Evolutionary conservation across 1,139 yeast species (phyloP), one percentile per base, ranked within the genome.

Genomic region (Hyphopichia burtonii): DNA sequence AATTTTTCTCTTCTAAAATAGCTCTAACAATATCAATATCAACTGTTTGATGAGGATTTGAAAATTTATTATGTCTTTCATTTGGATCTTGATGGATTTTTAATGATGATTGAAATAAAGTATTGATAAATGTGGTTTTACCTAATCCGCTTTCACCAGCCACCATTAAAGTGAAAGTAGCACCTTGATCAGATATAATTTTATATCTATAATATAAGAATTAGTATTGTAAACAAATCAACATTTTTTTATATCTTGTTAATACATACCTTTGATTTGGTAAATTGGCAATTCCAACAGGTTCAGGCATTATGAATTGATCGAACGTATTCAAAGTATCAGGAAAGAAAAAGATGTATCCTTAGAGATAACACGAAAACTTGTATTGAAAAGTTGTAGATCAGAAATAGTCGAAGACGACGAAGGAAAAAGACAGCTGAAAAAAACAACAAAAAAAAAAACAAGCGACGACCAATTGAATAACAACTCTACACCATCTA

Each of bases 111-210:
- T 85, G 93, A 65, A 93, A 90, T 44, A 93, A 73, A 4, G 99
- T 93, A 74, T 93, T 93, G 65, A 93, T 76, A 56, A 91, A 93
- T 1, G 99, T 93, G 34, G 97, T 89, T 65, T 93, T 85, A 48
- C 97, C 98, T 41, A 90, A 74, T 5, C 98, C 98, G 44, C 93
- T 83, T 66, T 91, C 98, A 55, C 99, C 99, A 37, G 95, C 94
- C 35, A 93, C 85, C 97, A 93, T 89, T 51, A 93, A 56, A 41
- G 97, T 93, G 72, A 91, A 87, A 19, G 86, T 79, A 45, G 96
- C 91, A 36, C 98, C 99, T 51, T 83, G 78, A 54, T 87, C 86
- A 51, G 95, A 86, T 43, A 91, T 90, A 53, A 89, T 85, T 65
- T 89, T 91, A 71, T 88, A 89, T 63, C 90, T 82, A 41, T 4